Evolutionary conservation across 495 filamentous ascomycete species (phyloP).

Genomic region (Neurospora sp.): DNA sequence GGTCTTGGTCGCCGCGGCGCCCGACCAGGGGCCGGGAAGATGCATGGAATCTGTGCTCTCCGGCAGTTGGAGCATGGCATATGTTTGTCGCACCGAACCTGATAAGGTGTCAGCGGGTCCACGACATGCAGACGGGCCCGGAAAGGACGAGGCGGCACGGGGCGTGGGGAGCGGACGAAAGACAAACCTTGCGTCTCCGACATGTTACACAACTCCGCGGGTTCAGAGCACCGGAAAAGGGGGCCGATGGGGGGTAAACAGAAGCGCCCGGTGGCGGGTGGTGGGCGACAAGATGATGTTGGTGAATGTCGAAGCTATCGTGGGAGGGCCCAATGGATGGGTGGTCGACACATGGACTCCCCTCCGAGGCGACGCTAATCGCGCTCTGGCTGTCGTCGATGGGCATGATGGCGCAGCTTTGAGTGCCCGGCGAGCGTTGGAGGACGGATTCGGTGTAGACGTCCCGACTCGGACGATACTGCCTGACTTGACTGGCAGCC

Average conservation of each 20-base stretch:
- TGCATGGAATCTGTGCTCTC: conserved; percentile 66
- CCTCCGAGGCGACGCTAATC: conserved; percentile 2
- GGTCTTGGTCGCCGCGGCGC: conserved; percentile 61
- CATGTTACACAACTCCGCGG: conserved; percentile 78
- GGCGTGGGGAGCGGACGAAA: neutral
- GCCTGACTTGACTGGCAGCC: neutral
- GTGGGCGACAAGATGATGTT: conserved; percentile 49
- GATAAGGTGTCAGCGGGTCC: conserved; percentile 1
- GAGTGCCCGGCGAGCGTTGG: neutral
- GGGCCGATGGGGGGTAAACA: conserved; percentile 33
- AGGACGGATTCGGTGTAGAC: neutral
- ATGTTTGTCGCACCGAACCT: conserved; percentile 68
- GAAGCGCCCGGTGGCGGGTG: conserved; percentile 57
- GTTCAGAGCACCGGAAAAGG: conserved; percentile 36
- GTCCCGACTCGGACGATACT: neutral
- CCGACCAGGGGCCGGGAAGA: conserved; percentile 74
- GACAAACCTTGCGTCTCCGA: conserved; percentile 63
- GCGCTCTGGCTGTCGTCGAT: conserved; percentile 6
- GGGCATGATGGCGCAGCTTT: conserved; percentile 1
- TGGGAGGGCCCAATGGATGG: conserved; percentile 7
- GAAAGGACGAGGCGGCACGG: neutral
- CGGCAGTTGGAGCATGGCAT: conserved; percentile 77
- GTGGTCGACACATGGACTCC: conserved; percentile 7
- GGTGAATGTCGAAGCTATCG: conserved; percentile 47
- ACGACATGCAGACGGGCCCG: neutral